A percentile compares a stretch with the other conserved stretches of the same genome.
Conservation (phyloP, 331 rosid genomes). For the Cucumis variabilis region DNA sequence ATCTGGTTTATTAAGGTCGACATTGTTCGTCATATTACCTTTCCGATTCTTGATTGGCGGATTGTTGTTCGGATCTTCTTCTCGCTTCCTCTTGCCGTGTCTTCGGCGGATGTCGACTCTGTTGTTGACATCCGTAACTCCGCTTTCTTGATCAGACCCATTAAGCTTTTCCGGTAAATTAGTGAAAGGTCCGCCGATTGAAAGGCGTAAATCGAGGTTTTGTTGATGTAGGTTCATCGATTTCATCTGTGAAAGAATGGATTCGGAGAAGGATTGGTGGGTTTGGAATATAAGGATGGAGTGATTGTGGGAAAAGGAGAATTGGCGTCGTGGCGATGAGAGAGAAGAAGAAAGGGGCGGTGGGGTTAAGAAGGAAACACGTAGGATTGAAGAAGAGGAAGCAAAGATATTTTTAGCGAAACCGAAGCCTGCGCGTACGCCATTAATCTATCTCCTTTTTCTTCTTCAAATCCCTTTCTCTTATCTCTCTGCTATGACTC, state of each 20-base stretch:
- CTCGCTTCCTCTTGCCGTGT: conserved; percentile 57
- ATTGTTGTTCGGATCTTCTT: conserved; percentile 16
- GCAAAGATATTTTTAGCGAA: neutral
- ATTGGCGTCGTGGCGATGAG: neutral
- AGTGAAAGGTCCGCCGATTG: conserved; percentile 63
- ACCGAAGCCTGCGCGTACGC: conserved; percentile 24
- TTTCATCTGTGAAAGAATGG: neutral
- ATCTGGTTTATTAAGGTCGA: neutral
- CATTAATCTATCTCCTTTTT: neutral
- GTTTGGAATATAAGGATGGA: neutral
- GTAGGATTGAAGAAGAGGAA: neutral
- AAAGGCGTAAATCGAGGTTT: conserved; percentile 64
- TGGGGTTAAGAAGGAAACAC: neutral
- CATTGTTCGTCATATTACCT: neutral
- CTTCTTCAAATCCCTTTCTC: neutral
- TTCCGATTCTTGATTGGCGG: conserved; percentile 44
- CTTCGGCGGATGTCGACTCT: conserved; percentile 51
- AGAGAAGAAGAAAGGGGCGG: neutral
- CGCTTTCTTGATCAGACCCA: conserved; percentile 16
- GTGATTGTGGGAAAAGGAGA: neutral
- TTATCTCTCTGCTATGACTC: neutral
- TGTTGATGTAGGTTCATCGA: conserved; percentile 48
- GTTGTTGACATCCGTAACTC: conserved; percentile 20
- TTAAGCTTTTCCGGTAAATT: conserved; percentile 29
- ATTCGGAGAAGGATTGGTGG: neutral